Conservation (phyloP, 2,329 filamentous ascomycete genomes). For the Pseudogymnoascus sp. region DNA sequence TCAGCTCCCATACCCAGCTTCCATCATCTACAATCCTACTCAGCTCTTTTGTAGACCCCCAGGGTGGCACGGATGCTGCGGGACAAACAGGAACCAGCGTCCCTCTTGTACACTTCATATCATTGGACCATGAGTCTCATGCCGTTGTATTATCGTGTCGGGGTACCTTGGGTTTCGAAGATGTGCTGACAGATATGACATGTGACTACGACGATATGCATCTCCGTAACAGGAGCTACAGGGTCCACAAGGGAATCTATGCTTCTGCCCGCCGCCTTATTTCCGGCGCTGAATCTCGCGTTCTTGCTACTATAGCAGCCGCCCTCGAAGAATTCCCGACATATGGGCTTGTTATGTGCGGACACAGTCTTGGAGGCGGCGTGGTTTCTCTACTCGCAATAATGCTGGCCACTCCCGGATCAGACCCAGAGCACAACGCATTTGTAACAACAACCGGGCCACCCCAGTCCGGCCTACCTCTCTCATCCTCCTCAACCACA, state of each 20-base stretch:
- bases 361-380: conserved; percentile 46
- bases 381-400: conserved; percentile 47
- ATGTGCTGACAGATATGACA: conserved; percentile 49
- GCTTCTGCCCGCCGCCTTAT: conserved; percentile 44
- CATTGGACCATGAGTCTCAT: conserved; percentile 48
- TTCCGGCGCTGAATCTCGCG: conserved; percentile 38
- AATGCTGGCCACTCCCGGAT: conserved; percentile 42
- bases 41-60: conserved; percentile 47
- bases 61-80: conserved; percentile 41
- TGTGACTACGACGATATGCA: conserved; percentile 44
- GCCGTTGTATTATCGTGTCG: conserved; percentile 47
- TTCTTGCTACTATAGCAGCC: conserved; percentile 43
- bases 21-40: conserved; percentile 48
- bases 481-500: conserved; percentile 42
- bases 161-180: conserved; percentile 48
- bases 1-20: conserved; percentile 53
- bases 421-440: conserved; percentile 35
- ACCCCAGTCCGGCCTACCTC: conserved; percentile 34
- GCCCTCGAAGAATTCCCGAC: conserved; percentile 45
- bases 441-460: conserved; percentile 51
- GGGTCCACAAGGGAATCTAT: conserved; percentile 49
- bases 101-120: conserved; percentile 48
- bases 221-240: conserved; percentile 42
- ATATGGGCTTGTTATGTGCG: conserved; percentile 47
- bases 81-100: conserved; percentile 43